Base-by-base conservation (phyloP, 352 stramenopile species). In the Phytophthora chlamydospora region DNA sequence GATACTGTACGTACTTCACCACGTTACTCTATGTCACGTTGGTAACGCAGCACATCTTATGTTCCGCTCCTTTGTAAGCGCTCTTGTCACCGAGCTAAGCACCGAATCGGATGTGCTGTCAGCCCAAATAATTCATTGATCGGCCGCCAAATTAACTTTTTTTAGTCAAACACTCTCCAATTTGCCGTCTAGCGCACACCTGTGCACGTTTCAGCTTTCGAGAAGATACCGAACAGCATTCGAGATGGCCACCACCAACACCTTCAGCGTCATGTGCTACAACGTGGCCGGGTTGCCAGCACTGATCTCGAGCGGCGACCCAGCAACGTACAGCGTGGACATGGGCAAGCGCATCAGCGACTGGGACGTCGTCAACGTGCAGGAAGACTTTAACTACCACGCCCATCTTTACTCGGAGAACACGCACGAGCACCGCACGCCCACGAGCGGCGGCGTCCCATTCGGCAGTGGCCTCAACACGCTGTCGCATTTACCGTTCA, bases 381-480 rank as follows among this genome's bases (percentile, higher is more conserved):
- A 78, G 43, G 62, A 78, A 33, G 55, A 74, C 38, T 75, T 74
- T 29, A 78, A 71, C 53, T 72, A 78, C 57, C 69, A 73, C 39
- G 62, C 62, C 29, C 16, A 62, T 32, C 46, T 81, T 24, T 78
- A 76, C 52, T 61, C 55, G 27, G 46, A 72, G 52, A 67, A 78
- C 59, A 71, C 48, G 48, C 73, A 81, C 57, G 29, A 66, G 56
- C 66, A 71, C 58, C 66, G 66, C 36, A 83, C 73, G 35, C 16
- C 69, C 12, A 75, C 68, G 14, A 83, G 71, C 47, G 71, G 71
- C 44, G 63, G 71, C 13, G 71, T 75, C 10, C 66, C 62, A 2
- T 66, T 83, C 40, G 73, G 73, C 29, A 79, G 63, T 41, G 73
- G 70, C 3, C 61, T 79, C 21, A 79, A 79, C 60, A 76, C 70